These are phyloP conservation scores for Myrica gale DNA, from an alignment of 306 rosid species.

Conservation along the genomic window DNA sequence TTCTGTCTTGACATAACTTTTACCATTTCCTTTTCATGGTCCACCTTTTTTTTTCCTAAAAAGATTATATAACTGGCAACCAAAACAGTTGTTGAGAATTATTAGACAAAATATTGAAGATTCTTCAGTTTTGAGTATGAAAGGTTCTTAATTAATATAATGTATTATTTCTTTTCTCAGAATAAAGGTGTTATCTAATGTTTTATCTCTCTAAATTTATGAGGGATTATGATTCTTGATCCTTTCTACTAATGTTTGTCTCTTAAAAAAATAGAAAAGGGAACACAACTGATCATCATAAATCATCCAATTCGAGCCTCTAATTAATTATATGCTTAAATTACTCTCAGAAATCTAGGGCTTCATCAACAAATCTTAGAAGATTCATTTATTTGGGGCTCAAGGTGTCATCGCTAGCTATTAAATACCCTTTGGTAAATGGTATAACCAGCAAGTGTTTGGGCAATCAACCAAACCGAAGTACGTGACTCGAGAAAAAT, in stretches of 20 bases:
- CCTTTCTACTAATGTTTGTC: not conserved
- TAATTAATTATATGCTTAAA: too few species aligned
- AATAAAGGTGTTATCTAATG: not conserved
- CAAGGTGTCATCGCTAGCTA: too few species aligned
- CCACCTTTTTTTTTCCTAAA: not conserved
- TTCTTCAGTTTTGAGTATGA: not conserved
- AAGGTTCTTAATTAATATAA: not conserved
- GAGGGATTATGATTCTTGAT: not conserved
- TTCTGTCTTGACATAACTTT: not conserved
- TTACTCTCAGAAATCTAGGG: too few species aligned
- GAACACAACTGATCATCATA: too few species aligned
- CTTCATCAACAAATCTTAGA: too few species aligned
- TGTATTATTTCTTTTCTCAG: not conserved
- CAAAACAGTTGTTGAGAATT: not conserved
- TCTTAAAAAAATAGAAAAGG: not conserved
- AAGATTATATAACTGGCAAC: not conserved
- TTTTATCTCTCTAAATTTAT: not conserved
- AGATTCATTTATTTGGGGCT: too few species aligned
- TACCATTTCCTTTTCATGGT: too few species aligned
- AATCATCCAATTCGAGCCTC: too few species aligned
- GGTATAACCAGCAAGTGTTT: too few species aligned
- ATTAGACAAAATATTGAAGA: not conserved
- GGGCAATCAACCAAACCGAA: too few species aligned
- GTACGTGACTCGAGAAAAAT: too few species aligned
- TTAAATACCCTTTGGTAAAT: too few species aligned